Conservation (phyloP, 768 basidiomycete species). For the Xerocomellus amylosporus region DNA sequence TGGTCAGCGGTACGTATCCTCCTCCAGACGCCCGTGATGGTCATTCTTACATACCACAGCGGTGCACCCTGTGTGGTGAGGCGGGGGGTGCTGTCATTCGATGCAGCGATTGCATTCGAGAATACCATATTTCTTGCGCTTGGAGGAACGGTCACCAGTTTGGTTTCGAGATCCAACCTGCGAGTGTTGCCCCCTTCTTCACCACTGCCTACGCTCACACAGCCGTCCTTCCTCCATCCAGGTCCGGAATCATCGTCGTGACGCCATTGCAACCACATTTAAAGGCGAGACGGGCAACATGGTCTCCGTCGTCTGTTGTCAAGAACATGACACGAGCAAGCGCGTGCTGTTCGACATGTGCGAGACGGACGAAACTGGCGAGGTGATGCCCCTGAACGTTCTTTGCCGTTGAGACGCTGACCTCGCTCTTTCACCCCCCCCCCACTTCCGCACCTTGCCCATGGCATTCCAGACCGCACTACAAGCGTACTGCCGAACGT, state of each 20-base stretch:
- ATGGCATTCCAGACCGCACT: constrained; percentile 66
- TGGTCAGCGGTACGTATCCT: constrained; percentile 65
- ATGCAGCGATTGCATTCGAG: constrained; percentile 77
- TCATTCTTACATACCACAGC: constrained; percentile 40
- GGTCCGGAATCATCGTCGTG: constrained; percentile 77
- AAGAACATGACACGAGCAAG: constrained; percentile 64
- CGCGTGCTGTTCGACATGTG: constrained; percentile 79
- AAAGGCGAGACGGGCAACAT: constrained; percentile 77
- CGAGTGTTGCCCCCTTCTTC: constrained; percentile 34
- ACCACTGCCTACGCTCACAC: neutral
- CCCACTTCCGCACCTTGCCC: neutral
- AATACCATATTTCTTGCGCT: constrained; percentile 89
- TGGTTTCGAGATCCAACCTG: constrained; percentile 89
- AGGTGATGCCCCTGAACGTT: constrained; percentile 50
- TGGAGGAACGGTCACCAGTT: constrained; percentile 83
- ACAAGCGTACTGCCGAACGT: constrained; percentile 80
- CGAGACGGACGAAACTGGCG: constrained; percentile 74
- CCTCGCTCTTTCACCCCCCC: neutral
- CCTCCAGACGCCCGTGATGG: neutral
- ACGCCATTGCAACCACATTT: constrained; percentile 66
- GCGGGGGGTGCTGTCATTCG: constrained; percentile 75
- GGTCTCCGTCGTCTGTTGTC: constrained; percentile 74
- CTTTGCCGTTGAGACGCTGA: constrained; percentile 2
- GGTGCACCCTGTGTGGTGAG: constrained; percentile 71
- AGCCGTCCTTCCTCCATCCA: constrained; percentile 25